Evolutionary conservation across 805 yeast genomes (phyloP), one percentile per base, ranked within the genome.

Genomic region (Metschnikowia bowlesiae): DNA sequence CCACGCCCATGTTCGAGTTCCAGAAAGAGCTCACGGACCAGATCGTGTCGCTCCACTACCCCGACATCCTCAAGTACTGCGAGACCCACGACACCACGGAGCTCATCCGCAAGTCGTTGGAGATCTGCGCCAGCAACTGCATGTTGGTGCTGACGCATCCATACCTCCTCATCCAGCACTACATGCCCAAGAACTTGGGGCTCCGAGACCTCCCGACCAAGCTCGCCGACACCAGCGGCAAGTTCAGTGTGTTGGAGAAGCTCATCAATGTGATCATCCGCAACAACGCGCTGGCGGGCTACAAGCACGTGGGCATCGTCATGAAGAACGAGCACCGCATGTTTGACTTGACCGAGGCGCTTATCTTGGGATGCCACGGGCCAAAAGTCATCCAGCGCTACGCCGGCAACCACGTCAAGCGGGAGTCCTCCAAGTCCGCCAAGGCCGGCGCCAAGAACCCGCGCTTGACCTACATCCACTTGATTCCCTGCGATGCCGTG

Each of bases 11-110:
- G 83, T 81, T 85, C 48, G 89, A 86, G 54, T 87, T 87, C 57
- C 98, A 92, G 64, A 85, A 84, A 60, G 94, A 90, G 60, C 74
- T 92, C 47, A 88, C 91, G 9, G 96, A 92, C 66, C 96, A 90
- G 63, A 90, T 94, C 31, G 87, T 92, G 10, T 87, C 96, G 1
- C 73, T 90, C 38, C 98, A 92, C 67, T 92, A 91, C 64, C 82
- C 92, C 33, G 98, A 91, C 63, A 89, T 92, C 51, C 73, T 92
- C 58, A 84, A 89, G 67, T 91, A 85, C 64, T 90, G 88, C 62
- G 96, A 89, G 63, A 72, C 81, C 45, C 70, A 76, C 50, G 78
- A 75, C 54, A 68, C 69, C 38, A 65, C 68, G 6, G 76, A 73
- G 13, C 80, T 87, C 30, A 79, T 87, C 35, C 73, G 83, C n/a